Evolutionary conservation across 257 asterid genomes (phyloP).

Genomic region (Paulownia fortunei): DNA sequence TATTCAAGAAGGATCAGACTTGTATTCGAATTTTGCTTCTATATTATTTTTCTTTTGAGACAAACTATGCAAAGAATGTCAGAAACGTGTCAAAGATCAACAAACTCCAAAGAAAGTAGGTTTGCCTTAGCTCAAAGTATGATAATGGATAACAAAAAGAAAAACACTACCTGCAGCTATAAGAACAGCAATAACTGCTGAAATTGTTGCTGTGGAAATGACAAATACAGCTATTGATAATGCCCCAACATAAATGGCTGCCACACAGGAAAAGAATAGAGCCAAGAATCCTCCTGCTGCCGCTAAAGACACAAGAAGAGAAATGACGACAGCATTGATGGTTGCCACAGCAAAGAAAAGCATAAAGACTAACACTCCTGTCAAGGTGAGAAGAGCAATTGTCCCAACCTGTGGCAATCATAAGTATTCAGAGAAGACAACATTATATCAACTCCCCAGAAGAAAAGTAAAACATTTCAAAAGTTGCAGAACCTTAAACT

Average conservation of each 20-base stretch:
- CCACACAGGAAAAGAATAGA: slow-evolving; percentile 70
- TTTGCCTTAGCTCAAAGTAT: background rate
- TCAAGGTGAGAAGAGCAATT: slow-evolving; percentile 57
- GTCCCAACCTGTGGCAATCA: slow-evolving; percentile 70
- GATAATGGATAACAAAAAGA: background rate
- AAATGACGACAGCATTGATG: slow-evolving; percentile 70
- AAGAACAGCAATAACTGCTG: slow-evolving; percentile 61
- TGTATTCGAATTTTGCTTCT: background rate
- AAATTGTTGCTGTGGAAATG: slow-evolving; percentile 60
- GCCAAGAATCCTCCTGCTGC: slow-evolving; percentile 94
- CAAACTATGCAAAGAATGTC: background rate
- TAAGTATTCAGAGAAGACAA: background rate
- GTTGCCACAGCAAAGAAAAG: slow-evolving; percentile 78
- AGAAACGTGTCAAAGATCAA: background rate
- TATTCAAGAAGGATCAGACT: background rate
- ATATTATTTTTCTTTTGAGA: background rate
- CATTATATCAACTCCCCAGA: background rate
- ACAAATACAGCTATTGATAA: slow-evolving; percentile 58
- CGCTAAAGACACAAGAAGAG: slow-evolving; percentile 78
- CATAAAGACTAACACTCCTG: slow-evolving; percentile 70
- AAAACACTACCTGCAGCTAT: slow-evolving; percentile 63
- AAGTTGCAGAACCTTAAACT: background rate
- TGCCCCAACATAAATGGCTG: slow-evolving; percentile 74
- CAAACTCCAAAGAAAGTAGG: background rate
- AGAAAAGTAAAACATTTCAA: background rate